These are phyloP conservation scores for Termitomyces eurrhizus DNA, from an alignment of 768 basidiomycete genomes.

Conservation along the genomic window DNA sequence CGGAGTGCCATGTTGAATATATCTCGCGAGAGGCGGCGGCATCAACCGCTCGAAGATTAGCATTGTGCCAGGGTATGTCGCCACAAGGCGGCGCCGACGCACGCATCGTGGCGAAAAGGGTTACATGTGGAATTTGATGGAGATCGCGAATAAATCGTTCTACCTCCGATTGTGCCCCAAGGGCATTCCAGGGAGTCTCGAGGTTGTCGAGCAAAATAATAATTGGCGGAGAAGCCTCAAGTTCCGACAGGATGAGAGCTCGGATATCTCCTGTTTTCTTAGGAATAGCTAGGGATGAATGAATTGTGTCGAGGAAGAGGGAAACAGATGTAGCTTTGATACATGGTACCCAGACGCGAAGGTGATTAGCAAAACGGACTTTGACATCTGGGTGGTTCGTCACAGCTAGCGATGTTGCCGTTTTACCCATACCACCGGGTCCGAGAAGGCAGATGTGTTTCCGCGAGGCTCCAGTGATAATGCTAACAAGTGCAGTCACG, in stretches of 20 bases:
- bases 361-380: constrained; percentile 17
- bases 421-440: constrained; percentile 37
- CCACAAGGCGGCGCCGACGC: constrained; percentile 23
- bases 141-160: constrained; percentile 19
- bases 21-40: constrained; percentile 17
- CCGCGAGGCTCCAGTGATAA: constrained; percentile 6
- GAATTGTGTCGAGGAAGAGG: constrained; percentile 21
- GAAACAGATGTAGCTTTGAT: constrained; percentile 23
- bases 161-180: constrained; percentile 17
- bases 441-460: constrained; percentile 22
- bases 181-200: constrained; percentile 34
- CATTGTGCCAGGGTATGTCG: constrained; percentile 21
- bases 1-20: constrained; percentile 17
- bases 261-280: constrained; percentile 17
- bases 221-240: constrained; percentile 19
- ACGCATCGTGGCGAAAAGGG: constrained; percentile 32
- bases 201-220: constrained; percentile 37
- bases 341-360: constrained; percentile 31
- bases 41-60: constrained; percentile 16
- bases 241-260: constrained; percentile 19
- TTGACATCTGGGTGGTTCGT: constrained; percentile 21
- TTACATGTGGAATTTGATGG: constrained; percentile 17
- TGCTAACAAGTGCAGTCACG: constrained; percentile 13
- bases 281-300: constrained; percentile 19
- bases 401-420: constrained; percentile 30